Percentiles rank a stretch among this genome's conserved stretches.
phyloP scores from a whole-genome alignment of 148 eudicot genomes.

The Salicornia ramosissima region DNA sequence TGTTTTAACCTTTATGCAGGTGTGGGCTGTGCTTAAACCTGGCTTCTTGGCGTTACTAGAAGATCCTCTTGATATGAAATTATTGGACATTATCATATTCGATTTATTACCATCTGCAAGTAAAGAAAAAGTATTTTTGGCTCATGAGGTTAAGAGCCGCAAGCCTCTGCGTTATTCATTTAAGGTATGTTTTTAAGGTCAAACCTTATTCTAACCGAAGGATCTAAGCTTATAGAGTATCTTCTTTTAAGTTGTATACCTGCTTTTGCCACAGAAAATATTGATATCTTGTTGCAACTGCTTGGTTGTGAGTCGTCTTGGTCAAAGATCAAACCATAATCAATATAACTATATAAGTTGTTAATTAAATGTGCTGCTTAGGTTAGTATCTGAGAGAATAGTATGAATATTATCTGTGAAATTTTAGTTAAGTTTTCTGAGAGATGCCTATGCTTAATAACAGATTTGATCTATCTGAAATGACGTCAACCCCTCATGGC shows the following conservation, averaged over 20 bases:
- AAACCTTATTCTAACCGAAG: conserved; percentile 6
- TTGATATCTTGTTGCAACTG: not conserved
- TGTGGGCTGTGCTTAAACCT: conserved; percentile 83
- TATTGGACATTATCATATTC: conserved; percentile 82
- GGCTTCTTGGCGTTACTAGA: conserved; percentile 92
- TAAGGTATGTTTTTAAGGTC: conserved; percentile 40
- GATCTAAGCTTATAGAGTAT: not conserved
- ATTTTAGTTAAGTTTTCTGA: not conserved
- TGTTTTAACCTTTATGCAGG: conserved; percentile 28
- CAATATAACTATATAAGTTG: not conserved
- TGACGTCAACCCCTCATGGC: not conserved
- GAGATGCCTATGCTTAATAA: not conserved
- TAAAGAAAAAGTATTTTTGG: conserved; percentile 65
- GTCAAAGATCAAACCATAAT: not conserved
- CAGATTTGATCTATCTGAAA: not conserved
- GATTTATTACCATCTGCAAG: conserved; percentile 78
- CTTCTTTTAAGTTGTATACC: not conserved
- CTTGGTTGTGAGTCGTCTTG: not conserved
- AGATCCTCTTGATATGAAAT: conserved; percentile 74
- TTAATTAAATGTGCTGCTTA: not conserved
- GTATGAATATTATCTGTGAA: not conserved
- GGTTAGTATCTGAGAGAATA: not conserved
- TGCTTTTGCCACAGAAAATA: not conserved
- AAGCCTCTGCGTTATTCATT: conserved; percentile 76
- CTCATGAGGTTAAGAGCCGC: conserved; percentile 72